Percentiles rank a stretch among this genome's conserved stretches.
Conservation (phyloP, 2,329 filamentous ascomycete species). For the Verticillium zaregamsianum region DNA sequence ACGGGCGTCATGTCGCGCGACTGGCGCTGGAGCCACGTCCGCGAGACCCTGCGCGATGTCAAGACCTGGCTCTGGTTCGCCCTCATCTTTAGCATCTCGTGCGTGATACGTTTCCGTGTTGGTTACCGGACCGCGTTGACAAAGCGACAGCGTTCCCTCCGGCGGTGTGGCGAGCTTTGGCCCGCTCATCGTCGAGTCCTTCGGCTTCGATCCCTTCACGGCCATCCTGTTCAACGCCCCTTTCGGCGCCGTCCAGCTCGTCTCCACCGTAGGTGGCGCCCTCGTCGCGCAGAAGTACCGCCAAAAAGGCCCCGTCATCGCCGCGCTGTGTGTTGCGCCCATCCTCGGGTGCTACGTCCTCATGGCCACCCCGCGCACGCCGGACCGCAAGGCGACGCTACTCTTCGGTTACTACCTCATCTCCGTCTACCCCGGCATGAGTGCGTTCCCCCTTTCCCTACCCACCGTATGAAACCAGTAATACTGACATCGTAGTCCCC, state of each 20-base stretch:
- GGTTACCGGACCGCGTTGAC: not conserved
- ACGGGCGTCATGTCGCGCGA: constrained; percentile 32
- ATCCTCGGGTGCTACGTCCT: constrained; percentile 53
- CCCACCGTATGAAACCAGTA: not conserved
- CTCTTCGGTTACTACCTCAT: constrained; percentile 57
- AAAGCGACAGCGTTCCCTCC: constrained; percentile 35
- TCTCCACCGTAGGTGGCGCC: constrained; percentile 55
- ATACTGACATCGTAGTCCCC: constrained; percentile 31
- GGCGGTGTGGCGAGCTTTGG: constrained; percentile 58
- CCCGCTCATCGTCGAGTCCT: constrained; percentile 52
- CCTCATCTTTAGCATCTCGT: constrained; percentile 50
- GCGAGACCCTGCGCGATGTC: constrained; percentile 30
- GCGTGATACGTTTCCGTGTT: constrained; percentile 10
- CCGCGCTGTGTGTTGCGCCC: constrained; percentile 50
- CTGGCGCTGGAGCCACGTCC: constrained; percentile 38
- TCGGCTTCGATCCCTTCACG: constrained; percentile 51
- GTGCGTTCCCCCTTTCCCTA: not conserved
- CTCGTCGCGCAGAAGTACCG: constrained; percentile 50
- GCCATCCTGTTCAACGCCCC: constrained; percentile 59
- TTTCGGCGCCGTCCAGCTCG: constrained; percentile 55
- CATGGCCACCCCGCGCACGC: constrained; percentile 41
- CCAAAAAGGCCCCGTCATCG: constrained; percentile 51
- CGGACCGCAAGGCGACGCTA: constrained; percentile 40
- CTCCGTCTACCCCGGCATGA: constrained; percentile 51
- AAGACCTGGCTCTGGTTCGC: constrained; percentile 40